A percentile compares a stretch with the other conserved stretches of the same genome.
Conservation (phyloP, 345 rosid genomes). For the Salix brachista region DNA sequence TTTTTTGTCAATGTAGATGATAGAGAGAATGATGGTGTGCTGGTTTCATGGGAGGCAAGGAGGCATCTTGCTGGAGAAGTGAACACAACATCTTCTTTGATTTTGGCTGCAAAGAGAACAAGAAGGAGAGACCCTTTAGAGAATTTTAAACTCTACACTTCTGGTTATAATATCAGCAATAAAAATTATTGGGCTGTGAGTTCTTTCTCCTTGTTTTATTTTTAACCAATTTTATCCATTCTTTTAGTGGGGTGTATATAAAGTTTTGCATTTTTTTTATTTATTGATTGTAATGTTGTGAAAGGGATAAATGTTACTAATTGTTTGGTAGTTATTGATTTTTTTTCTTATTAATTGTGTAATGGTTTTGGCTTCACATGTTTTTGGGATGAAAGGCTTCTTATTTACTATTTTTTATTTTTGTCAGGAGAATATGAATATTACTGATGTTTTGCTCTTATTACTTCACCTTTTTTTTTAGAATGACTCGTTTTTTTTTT, state of each 20-base stretch:
- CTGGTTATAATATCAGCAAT: constrained; percentile 92
- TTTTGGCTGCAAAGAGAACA: constrained; percentile 20
- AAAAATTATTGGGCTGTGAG: constrained; percentile 86
- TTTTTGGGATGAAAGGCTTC: too few species aligned
- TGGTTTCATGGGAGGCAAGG: constrained; percentile 40
- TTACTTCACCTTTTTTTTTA: too few species aligned
- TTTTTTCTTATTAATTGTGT: too few species aligned
- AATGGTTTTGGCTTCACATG: too few species aligned
- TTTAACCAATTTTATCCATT: background rate
- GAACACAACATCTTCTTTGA: background rate
- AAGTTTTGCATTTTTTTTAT: background rate
- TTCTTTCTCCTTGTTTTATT: constrained; percentile 12
- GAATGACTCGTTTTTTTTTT: too few species aligned
- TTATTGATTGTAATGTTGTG: background rate
- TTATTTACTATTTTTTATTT: too few species aligned
- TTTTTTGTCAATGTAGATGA: background rate
- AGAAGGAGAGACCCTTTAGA: constrained; percentile 49
- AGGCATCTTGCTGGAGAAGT: constrained; percentile 49
- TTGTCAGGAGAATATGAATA: too few species aligned
- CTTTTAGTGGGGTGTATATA: background rate
- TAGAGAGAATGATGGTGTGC: constrained; percentile 16
- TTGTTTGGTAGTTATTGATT: too few species aligned
- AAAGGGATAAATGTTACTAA: too few species aligned
- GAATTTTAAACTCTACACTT: constrained; percentile 49
- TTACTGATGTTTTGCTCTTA: too few species aligned